phyloP scores from a whole-genome alignment of 2,329 filamentous ascomycete genomes.

The Botrytis byssoidea region DNA sequence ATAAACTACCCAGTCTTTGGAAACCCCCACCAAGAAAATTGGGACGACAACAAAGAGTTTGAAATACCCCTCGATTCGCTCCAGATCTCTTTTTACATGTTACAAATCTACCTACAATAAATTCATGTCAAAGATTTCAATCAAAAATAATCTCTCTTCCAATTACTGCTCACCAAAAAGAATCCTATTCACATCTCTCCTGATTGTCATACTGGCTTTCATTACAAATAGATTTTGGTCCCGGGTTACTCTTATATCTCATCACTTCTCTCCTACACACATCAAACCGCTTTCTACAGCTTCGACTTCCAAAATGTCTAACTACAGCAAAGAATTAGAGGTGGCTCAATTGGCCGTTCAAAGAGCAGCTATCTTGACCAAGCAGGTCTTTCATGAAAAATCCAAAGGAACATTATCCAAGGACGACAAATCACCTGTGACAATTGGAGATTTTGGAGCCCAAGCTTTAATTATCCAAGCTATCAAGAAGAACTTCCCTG shows the following conservation, averaged over 20 bases:
- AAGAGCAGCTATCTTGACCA: conserved; percentile 72
- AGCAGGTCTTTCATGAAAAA: conserved; percentile 79
- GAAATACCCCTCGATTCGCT: conserved; percentile 9
- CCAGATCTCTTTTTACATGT: background rate
- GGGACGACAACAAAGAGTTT: conserved; percentile 16
- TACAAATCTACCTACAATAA: background rate
- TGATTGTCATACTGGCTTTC: conserved; percentile 36
- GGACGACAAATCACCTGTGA: conserved; percentile 93
- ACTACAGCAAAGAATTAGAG: conserved; percentile 74
- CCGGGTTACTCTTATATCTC: conserved; percentile 36
- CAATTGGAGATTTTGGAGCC: conserved; percentile 95
- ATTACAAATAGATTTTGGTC: conserved; percentile 32
- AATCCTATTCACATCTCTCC: conserved; percentile 32
- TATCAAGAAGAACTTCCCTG: conserved; percentile 83
- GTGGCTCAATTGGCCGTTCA: conserved; percentile 88
- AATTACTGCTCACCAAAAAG: conserved; percentile 18
- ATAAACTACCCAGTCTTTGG: too few species aligned
- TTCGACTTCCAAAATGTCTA: conserved; percentile 39
- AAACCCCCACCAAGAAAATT: conserved; percentile 19
- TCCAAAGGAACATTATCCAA: conserved; percentile 94
- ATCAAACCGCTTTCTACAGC: conserved; percentile 25
- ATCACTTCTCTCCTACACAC: conserved; percentile 31
- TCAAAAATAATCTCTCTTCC: background rate
- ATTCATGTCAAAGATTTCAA: conserved; percentile 7
- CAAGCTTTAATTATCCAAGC: conserved; percentile 94